Evolutionary conservation across 129 eudicot species (phyloP).

Genomic region (Deinandra increscens): DNA sequence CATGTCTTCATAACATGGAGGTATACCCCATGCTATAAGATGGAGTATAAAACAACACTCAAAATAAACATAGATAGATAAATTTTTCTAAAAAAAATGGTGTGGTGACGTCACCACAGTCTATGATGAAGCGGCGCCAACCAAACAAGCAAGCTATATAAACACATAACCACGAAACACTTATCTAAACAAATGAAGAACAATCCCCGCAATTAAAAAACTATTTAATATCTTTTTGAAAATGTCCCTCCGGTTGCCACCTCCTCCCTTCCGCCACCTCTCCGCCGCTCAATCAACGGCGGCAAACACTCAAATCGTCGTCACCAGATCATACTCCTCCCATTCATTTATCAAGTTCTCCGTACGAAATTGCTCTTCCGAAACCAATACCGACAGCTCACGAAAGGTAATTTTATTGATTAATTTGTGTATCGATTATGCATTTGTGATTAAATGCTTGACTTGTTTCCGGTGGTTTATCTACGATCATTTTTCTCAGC

Average conservation of each 20-base stretch:
- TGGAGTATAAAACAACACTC: too few relatives aligned
- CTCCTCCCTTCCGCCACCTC: conserved; percentile 22
- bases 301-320: conserved; percentile 5
- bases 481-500: not conserved
- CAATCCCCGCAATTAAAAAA: too few relatives aligned
- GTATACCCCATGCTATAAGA: too few relatives aligned
- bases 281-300: conserved; percentile 16
- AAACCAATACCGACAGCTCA: conserved; percentile 19
- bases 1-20: too few relatives aligned
- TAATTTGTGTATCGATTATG: not conserved
- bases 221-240: not conserved
- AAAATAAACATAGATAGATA: too few relatives aligned
- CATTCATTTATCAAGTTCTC: conserved; percentile 17
- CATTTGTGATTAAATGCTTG: not conserved
- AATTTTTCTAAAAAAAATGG: too few relatives aligned
- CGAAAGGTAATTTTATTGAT: conserved; percentile 28
- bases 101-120: too few relatives aligned
- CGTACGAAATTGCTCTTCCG: conserved; percentile 25
- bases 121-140: not conserved
- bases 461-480: not conserved
- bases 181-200: not conserved
- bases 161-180: conserved; percentile 9
- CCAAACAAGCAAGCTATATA: not conserved
- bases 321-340: conserved; percentile 14
- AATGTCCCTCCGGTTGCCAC: conserved; percentile 31